These are phyloP conservation scores for Ministeria vibrans DNA, from an alignment of 78 protist species.

Conservation along the genomic window DNA sequence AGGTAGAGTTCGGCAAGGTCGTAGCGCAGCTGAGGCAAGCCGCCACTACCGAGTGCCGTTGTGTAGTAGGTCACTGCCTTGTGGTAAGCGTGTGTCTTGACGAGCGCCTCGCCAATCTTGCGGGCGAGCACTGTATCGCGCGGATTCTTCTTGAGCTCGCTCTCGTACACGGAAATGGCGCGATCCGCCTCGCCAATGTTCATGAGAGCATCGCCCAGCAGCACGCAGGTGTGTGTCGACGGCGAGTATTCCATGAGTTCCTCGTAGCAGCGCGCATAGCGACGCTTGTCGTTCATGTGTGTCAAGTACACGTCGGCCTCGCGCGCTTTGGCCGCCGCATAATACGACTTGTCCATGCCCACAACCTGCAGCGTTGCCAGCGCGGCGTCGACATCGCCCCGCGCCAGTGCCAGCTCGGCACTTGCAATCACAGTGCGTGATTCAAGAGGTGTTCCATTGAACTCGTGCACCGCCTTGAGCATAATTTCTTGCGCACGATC, in stretches of 20 bases:
- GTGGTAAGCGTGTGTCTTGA: slow-evolving; percentile 55
- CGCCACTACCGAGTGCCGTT: slow-evolving; percentile 32
- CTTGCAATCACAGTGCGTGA: slow-evolving; percentile 29
- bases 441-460: slow-evolving; percentile 18
- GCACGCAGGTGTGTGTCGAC: slow-evolving; percentile 7
- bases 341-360: slow-evolving; percentile 20
- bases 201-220: slow-evolving; percentile 69
- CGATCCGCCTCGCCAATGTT: slow-evolving; percentile 36
- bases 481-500: background rate
- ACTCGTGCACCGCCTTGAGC: slow-evolving; percentile 21
- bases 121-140: slow-evolving; percentile 30
- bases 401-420: slow-evolving; percentile 8
- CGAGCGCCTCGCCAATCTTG: slow-evolving; percentile 56
- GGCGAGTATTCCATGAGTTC: slow-evolving; percentile 22
- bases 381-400: slow-evolving; percentile 36
- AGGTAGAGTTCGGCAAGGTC: slow-evolving; percentile 59
- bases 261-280: slow-evolving; percentile 43
- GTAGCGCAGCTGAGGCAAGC: background rate
- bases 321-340: slow-evolving; percentile 22
- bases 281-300: slow-evolving; percentile 26
- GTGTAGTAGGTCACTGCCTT: slow-evolving; percentile 35
- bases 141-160: slow-evolving; percentile 22
- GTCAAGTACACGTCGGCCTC: slow-evolving; percentile 52
- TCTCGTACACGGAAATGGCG: slow-evolving; percentile 46
- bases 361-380: slow-evolving; percentile 24